Conservation (phyloP, 805 yeast genomes). For the Candida nanaspora region DNA sequence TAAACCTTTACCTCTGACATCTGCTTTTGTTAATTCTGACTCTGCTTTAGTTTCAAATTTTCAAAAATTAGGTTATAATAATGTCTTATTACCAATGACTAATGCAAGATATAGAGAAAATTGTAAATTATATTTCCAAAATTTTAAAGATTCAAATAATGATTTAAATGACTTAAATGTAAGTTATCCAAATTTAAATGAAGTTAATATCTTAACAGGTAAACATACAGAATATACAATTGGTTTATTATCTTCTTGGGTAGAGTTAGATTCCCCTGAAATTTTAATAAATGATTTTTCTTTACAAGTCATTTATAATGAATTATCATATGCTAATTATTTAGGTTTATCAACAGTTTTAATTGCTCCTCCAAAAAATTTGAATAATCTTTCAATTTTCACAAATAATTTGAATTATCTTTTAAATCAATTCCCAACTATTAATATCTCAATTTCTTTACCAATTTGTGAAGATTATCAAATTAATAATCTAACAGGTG, state of each 20-base stretch:
- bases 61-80: slow-evolving; percentile 38
- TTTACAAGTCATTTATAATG: slow-evolving; percentile 49
- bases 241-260: slow-evolving; percentile 61
- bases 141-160: slow-evolving; percentile 24
- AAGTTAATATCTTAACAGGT: slow-evolving; percentile 37
- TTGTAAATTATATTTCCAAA: slow-evolving; percentile 31
- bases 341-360: slow-evolving; percentile 50
- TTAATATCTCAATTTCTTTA: slow-evolving; percentile 38
- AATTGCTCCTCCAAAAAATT: slow-evolving; percentile 57
- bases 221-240: slow-evolving; percentile 34
- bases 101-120: slow-evolving; percentile 40
- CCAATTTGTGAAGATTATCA: slow-evolving; percentile 40
- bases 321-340: slow-evolving; percentile 49
- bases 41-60: slow-evolving; percentile 18
- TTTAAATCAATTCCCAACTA: slow-evolving; percentile 22
- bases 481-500: slow-evolving; percentile 11
- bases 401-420: slow-evolving; percentile 28
- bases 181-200: slow-evolving; percentile 33
- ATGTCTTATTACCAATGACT: slow-evolving; percentile 47
- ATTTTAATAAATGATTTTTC: slow-evolving; percentile 43
- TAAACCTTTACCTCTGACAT: slow-evolving; percentile 33
- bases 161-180: slow-evolving; percentile 23
- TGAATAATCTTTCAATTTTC: slow-evolving; percentile 46
- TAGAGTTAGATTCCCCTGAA: slow-evolving; percentile 56
- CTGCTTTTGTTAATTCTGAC: slow-evolving; percentile 23